Evolutionary conservation across 306 rosid genomes (phyloP), one percentile per base, ranked within the genome.

Genomic region (Inga laurina): DNA sequence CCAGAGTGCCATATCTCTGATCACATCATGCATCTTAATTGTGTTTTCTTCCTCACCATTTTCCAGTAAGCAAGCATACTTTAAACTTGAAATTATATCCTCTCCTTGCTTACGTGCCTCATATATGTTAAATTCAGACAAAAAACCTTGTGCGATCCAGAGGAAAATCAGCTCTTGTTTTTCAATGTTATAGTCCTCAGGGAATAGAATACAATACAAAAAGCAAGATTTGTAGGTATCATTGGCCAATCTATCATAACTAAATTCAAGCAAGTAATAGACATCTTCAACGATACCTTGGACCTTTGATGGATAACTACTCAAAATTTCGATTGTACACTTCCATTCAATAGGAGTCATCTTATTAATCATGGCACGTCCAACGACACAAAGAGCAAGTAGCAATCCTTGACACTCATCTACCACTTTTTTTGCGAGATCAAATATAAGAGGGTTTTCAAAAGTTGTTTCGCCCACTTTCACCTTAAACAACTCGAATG

Each of bases 21-120:
- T 76, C 15, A 76, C 79, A 76, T 37, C n/a, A 39, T 76, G 79
- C 79, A 76, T 56, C 69, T 56, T 76, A 57, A 76, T 8, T 6
- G 39, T 76, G 1, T 57, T 5, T 51, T 30, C 27, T 8, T 3
- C 1, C 16, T 49, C 64, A 19, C 78, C 39, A 34, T 74, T 21
- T 41, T 76, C 69, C 37, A 74, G 16, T 15, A 56, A 76, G 46
- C 79, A 37, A 76, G 69, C 79, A 7, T 21, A 13, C 52, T 56
- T 76, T 11, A 76, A 10, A 13, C 8, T 56, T 76, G 10, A 56
- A 15, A 76, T 37, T 43, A n/a, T 37, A 56, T 37, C 39, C 22
- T 76, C 79, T 57, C 39, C 52, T 56, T 56, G 22, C 14, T 37
- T 75, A 2, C 51, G 37, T 37, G 68, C 79, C 37, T 75, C 69